Percentiles rank a stretch among this genome's conserved stretches.
Conservation (phyloP, 2,329 filamentous ascomycete species). For the Remersonia thermophila region DNA sequence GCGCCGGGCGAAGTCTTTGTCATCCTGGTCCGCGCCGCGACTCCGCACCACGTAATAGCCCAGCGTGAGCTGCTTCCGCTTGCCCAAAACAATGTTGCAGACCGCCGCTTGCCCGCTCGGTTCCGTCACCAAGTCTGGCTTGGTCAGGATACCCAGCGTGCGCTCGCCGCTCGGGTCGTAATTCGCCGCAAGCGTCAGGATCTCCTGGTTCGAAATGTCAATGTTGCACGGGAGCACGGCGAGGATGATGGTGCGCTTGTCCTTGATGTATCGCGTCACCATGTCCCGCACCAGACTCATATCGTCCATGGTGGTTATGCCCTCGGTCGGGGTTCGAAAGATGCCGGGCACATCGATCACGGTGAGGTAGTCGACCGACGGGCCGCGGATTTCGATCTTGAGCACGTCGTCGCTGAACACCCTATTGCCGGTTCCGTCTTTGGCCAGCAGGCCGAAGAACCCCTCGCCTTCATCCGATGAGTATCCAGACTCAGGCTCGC, state of each 20-base stretch:
- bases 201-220: conserved; percentile 29
- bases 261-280: conserved; percentile 35
- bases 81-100: conserved; percentile 31
- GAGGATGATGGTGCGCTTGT: conserved; percentile 37
- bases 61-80: conserved; percentile 28
- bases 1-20: conserved; percentile 1
- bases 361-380: conserved; percentile 34
- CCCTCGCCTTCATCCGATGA: conserved; percentile 26
- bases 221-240: conserved; percentile 32
- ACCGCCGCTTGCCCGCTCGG: conserved; percentile 25
- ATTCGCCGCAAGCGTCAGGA: conserved; percentile 27
- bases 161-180: conserved; percentile 29
- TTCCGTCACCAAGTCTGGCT: conserved; percentile 43
- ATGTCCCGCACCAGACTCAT: conserved; percentile 34
- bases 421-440: background rate
- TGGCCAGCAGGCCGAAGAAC: background rate
- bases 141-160: conserved; percentile 42
- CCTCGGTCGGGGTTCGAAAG: conserved; percentile 29
- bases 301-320: conserved; percentile 32
- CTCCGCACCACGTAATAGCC: conserved; percentile 40
- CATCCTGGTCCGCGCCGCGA: conserved; percentile 21
- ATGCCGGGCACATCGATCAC: conserved; percentile 46
- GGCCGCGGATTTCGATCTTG: conserved; percentile 35
- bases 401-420: conserved; percentile 37
- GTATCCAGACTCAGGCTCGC: conserved; percentile 22